Conservation (phyloP, 352 stramenopile species). For the Bremia lactucae region DNA sequence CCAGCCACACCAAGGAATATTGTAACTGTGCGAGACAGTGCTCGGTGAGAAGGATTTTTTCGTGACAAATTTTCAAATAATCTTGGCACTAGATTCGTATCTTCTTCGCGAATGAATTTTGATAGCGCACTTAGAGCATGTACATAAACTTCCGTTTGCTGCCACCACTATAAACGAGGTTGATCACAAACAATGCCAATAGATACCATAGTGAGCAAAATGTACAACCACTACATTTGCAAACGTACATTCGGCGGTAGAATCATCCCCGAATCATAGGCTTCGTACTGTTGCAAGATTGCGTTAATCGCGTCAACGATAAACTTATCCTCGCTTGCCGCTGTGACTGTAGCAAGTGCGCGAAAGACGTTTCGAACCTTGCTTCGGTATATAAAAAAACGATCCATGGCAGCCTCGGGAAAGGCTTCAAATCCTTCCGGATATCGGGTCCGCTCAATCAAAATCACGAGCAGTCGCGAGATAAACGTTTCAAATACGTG, state of each 20-base stretch:
- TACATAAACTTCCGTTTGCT: conserved; percentile 70
- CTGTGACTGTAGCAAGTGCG: conserved; percentile 58
- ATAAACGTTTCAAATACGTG: conserved; percentile 61
- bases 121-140: conserved; percentile 70
- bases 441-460: conserved; percentile 63
- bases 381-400: conserved; percentile 56
- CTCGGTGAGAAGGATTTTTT: conserved; percentile 47
- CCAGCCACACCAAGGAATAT: conserved; percentile 63
- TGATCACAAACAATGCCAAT: conserved; percentile 3
- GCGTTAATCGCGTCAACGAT: conserved; percentile 62
- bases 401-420: conserved; percentile 37
- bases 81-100: conserved; percentile 58
- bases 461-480: conserved; percentile 49
- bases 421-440: conserved; percentile 44
- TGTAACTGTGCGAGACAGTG: conserved; percentile 44
- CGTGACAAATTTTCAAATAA: conserved; percentile 67
- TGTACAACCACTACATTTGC: neutral
- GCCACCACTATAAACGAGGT: conserved; percentile 44
- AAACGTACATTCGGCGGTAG: conserved; percentile 32
- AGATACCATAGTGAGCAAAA: neutral
- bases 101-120: conserved; percentile 71
- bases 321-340: conserved; percentile 64
- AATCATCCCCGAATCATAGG: conserved; percentile 25
- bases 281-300: conserved; percentile 67
- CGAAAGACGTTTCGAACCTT: conserved; percentile 69